Percentiles rank a stretch among this genome's conserved stretches.
phyloP scores from a whole-genome alignment of 495 filamentous ascomycete genomes.

The Haplographium delicatum region DNA sequence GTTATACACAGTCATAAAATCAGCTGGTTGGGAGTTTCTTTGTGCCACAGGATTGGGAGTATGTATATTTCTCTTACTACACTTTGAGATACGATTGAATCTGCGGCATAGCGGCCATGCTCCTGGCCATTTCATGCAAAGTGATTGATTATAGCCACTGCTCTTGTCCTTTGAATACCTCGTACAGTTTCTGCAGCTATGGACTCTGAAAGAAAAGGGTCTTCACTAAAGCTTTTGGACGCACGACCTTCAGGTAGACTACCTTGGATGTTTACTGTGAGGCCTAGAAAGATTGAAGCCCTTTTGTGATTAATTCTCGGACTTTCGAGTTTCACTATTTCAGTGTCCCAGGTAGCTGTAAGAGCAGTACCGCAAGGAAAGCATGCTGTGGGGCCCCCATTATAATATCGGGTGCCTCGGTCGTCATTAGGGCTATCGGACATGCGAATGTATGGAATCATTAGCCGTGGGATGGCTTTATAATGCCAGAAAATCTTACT shows the following conservation, averaged over 20 bases:
- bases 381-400: slow-evolving; percentile 60
- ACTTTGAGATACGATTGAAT: slow-evolving; percentile 60
- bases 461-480: slow-evolving; percentile 46
- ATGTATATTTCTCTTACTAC: slow-evolving; percentile 73
- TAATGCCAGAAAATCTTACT: slow-evolving; percentile 74
- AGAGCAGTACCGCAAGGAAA: slow-evolving; percentile 64
- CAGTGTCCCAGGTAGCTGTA: slow-evolving; percentile 65
- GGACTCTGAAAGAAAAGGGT: slow-evolving; percentile 64
- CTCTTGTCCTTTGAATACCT: slow-evolving; percentile 63
- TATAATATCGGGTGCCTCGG: slow-evolving; percentile 52
- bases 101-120: slow-evolving; percentile 60
- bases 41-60: slow-evolving; percentile 64
- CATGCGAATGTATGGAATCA: slow-evolving; percentile 57
- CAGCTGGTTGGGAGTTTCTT: slow-evolving; percentile 56
- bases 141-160: slow-evolving; percentile 70
- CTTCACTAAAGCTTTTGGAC: slow-evolving; percentile 71
- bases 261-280: slow-evolving; percentile 72
- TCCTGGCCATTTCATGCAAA: slow-evolving; percentile 79
- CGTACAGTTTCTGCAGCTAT: slow-evolving; percentile 59
- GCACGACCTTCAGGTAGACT: slow-evolving; percentile 69
- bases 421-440: slow-evolving; percentile 34
- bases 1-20: slow-evolving; percentile 73
- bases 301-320: slow-evolving; percentile 66
- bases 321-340: too few species aligned
- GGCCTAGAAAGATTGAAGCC: slow-evolving; percentile 67